Evolutionary conservation across 257 asterid species (phyloP), one percentile per base, ranked within the genome.

Genomic region (Capsicum baccatum): DNA sequence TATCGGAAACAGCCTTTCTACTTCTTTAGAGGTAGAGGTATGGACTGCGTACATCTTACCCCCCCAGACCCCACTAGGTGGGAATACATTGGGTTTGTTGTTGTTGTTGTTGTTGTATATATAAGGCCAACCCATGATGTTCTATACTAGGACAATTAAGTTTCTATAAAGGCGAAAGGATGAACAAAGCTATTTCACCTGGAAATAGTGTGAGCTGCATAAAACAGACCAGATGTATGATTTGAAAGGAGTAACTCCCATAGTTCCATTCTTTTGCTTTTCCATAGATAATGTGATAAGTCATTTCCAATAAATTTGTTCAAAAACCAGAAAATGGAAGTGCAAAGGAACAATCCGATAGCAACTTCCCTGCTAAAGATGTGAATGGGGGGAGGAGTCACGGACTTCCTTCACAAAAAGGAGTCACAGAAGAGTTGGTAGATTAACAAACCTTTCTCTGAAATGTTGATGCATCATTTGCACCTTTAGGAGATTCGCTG

Each of bases 401-500:
- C 10, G 21, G 8, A 67, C 74, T 67, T 35, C 74, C 74, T 67
- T 67, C 17, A 35, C 21, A 14, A 67, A 58, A 35, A 67, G 47
- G 80, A 48, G 62, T 48, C 44, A 50, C 13, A 12, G 60, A 76
- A 81, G 83, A 81, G 50, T 78, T 21, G 64, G 56, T 62, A 59
- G 79, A 86, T 83, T 74, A 80, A 83, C 93, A 85, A 89, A 97
- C 98, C 99, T 97, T 97, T 85, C 98, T 95, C 87, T 97, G 99
- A 88, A 95, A 95, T 37, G 99, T 94, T 14, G 99, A 97, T 78
- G 98, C 99, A 89, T 97, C 99, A 87, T 94, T 91, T 63, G 95
- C 98, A 88, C 99, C 99, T 93, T 95, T 97, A 17, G 99, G 98
- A 83, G 98, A 95, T 90, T 97, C 99, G 86, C 99, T 97, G 98